phyloP scores from a whole-genome alignment of 345 rosid species.

The Orychophragmus violaceus region DNA sequence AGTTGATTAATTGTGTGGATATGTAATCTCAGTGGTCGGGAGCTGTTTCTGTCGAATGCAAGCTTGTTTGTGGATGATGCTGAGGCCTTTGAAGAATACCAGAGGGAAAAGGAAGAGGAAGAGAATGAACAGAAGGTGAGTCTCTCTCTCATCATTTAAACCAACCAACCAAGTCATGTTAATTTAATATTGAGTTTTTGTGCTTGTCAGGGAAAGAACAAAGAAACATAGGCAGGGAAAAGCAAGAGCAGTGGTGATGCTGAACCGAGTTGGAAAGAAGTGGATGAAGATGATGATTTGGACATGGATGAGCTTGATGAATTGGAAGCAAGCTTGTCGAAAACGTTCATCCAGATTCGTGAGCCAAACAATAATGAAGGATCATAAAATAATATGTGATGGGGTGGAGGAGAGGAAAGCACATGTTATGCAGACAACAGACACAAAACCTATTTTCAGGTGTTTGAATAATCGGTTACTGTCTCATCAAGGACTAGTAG shows the following conservation, averaged over 20 bases:
- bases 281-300: slow-evolving; percentile 41
- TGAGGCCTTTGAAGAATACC: slow-evolving; percentile 82
- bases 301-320: slow-evolving; percentile 80
- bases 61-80: slow-evolving; percentile 93
- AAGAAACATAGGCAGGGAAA: slow-evolving; percentile 29
- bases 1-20: slow-evolving; percentile 11
- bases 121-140: slow-evolving; percentile 44
- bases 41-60: slow-evolving; percentile 83
- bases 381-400: slow-evolving; percentile 3
- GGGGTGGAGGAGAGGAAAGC: slow-evolving; percentile 8
- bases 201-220: slow-evolving; percentile 26
- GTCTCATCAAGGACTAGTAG: too few relatives aligned
- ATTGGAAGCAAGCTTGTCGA: slow-evolving; percentile 76
- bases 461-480: too few relatives aligned
- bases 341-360: slow-evolving; percentile 53
- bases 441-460: neutral
- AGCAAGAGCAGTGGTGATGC: slow-evolving; percentile 26
- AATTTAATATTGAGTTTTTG: neutral
- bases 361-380: slow-evolving; percentile 36
- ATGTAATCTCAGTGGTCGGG: slow-evolving; percentile 70
- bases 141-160: neutral
- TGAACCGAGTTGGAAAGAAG: slow-evolving; percentile 16
- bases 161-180: neutral
- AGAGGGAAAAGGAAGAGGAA: slow-evolving; percentile 64
- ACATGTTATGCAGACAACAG: slow-evolving; percentile 23